Conservation (phyloP, 495 filamentous ascomycete species). For the Aspergillus avenaceus region DNA sequence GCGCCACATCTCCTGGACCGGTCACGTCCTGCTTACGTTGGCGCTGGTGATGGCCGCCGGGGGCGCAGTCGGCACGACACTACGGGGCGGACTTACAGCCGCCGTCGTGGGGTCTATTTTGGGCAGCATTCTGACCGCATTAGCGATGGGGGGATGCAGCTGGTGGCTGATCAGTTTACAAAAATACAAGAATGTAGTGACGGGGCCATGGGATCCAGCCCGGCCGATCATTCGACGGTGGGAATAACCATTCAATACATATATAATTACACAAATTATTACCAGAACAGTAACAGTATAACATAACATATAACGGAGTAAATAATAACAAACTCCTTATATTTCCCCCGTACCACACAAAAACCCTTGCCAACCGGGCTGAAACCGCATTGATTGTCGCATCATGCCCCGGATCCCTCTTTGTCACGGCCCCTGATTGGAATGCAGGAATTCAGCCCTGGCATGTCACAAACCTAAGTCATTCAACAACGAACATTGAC, state of each 20-base stretch:
- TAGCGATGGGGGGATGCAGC: slow-evolving; percentile 88
- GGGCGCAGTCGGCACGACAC: slow-evolving; percentile 68
- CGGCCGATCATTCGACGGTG: slow-evolving; percentile 69
- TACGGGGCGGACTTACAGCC: slow-evolving; percentile 71
- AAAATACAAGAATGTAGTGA: slow-evolving; percentile 99
- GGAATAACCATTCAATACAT: slow-evolving; percentile 44
- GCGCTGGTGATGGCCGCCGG: slow-evolving; percentile 75
- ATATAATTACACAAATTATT: too few relatives aligned
- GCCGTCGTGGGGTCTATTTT: slow-evolving; percentile 69
- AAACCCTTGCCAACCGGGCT: too few relatives aligned
- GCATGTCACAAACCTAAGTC: background rate
- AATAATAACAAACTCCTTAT: too few relatives aligned
- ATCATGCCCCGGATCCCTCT: too few relatives aligned
- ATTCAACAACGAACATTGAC: too few relatives aligned
- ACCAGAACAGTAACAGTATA: too few relatives aligned
- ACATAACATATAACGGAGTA: too few relatives aligned
- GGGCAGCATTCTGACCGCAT: slow-evolving; percentile 60
- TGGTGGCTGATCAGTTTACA: slow-evolving; percentile 98
- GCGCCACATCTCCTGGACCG: slow-evolving; percentile 75
- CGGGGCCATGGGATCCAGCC: slow-evolving; percentile 96
- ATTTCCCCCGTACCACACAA: too few relatives aligned
- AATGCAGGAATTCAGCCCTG: background rate
- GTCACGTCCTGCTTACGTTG: slow-evolving; percentile 73
- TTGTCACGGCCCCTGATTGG: background rate
- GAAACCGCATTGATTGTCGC: too few relatives aligned